A percentile compares a stretch with the other conserved stretches of the same genome.
Conservation (phyloP, 78 protist species). For the Dictyostelium capitatum region DNA sequence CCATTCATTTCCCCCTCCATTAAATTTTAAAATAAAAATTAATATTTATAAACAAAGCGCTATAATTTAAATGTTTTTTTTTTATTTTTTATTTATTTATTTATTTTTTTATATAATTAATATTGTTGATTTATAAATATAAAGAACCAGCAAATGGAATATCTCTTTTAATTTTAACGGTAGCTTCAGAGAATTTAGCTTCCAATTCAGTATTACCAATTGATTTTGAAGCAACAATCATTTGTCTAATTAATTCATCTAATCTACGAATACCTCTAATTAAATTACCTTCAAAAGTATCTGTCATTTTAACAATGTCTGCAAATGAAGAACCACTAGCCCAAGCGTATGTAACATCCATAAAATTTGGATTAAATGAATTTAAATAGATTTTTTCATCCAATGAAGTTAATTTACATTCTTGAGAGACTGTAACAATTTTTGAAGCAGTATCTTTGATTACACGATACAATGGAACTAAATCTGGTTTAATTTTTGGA, state of each 20-base stretch:
- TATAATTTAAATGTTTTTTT: not conserved
- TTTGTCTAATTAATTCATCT: slow-evolving; percentile 96
- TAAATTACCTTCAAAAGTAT: slow-evolving; percentile 96
- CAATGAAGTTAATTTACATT: slow-evolving; percentile 82
- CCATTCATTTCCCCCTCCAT: too few species aligned
- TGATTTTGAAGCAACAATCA: slow-evolving; percentile 92
- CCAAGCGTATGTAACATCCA: slow-evolving; percentile 85
- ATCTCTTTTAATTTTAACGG: slow-evolving; percentile 89
- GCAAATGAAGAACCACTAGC: slow-evolving; percentile 92
- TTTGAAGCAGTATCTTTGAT: slow-evolving; percentile 88
- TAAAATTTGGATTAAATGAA: slow-evolving; percentile 87
- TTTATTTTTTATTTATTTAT: not conserved
- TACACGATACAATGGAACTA: slow-evolving; percentile 61
- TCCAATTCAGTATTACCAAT: slow-evolving; percentile 95
- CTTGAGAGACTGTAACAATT: slow-evolving; percentile 88
- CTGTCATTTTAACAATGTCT: slow-evolving; percentile 92
- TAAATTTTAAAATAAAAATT: not conserved
- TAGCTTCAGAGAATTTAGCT: slow-evolving; percentile 89
- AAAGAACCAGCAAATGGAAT: slow-evolving; percentile 97
- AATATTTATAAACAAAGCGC: not conserved
- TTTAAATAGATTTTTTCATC: slow-evolving; percentile 87
- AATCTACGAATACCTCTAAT: slow-evolving; percentile 90
- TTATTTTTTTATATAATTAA: not conserved
- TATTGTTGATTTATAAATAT: slow-evolving; percentile 84
- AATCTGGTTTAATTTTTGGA: slow-evolving; percentile 71